Evolutionary conservation across 2,329 filamentous ascomycete genomes (phyloP).

Genomic region (Microcyclosporella mali): DNA sequence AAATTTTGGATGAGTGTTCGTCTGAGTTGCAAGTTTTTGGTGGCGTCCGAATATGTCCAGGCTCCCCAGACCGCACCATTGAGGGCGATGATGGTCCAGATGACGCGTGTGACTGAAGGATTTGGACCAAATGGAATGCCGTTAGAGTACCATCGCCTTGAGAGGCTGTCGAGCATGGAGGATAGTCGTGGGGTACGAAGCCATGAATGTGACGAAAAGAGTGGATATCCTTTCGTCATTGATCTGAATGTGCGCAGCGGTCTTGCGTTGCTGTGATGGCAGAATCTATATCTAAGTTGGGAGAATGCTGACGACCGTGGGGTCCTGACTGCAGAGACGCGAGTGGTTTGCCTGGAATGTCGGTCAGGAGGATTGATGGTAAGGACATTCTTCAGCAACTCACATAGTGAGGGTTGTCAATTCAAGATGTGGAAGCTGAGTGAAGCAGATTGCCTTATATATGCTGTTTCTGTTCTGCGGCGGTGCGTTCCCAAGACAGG

Average conservation of each 20-base stretch:
- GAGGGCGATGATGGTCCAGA: conserved; percentile 35
- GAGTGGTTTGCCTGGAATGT: no score
- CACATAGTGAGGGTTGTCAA: no score
- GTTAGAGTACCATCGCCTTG: not conserved
- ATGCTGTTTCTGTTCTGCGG: no score
- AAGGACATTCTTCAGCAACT: no score
- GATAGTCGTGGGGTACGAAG: not conserved
- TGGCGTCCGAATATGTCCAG: conserved; percentile 29
- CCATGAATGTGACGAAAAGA: not conserved
- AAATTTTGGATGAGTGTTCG: conserved; percentile 26
- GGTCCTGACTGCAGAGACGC: no score
- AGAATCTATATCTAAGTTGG: not conserved
- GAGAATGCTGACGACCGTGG: no score
- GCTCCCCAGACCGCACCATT: conserved; percentile 38
- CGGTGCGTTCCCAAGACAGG: no score
- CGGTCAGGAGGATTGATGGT: no score
- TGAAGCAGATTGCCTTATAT: no score
- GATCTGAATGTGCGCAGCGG: not conserved
- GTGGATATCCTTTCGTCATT: not conserved
- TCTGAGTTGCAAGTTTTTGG: conserved; percentile 17
- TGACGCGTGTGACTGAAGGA: conserved; percentile 16
- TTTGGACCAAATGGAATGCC: not conserved
- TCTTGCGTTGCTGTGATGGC: not conserved
- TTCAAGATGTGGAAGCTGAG: no score
- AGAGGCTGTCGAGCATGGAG: not conserved